Evolutionary conservation across 2,329 filamentous ascomycete genomes (phyloP).

Genomic region (Colletotrichum agaves): DNA sequence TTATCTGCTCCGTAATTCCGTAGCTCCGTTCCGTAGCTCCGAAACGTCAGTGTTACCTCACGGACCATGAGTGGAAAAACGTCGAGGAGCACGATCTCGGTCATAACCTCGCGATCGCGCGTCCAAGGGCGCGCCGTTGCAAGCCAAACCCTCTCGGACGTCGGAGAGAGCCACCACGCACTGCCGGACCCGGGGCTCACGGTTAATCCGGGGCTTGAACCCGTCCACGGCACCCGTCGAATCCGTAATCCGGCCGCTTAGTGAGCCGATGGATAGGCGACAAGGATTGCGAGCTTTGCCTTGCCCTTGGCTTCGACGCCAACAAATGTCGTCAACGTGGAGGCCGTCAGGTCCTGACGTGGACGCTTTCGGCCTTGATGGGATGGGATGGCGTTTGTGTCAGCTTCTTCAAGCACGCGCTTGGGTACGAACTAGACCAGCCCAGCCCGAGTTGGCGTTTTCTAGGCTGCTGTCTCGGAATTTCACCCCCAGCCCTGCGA

Average conservation of each 20-base stretch:
- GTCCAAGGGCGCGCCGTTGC: background rate
- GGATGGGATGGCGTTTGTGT: slow-evolving; percentile 5
- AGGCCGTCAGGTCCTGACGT: background rate
- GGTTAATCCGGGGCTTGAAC: background rate
- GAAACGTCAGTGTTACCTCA: background rate
- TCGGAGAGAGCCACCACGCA: background rate
- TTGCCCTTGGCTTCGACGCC: background rate
- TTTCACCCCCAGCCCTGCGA: slow-evolving; percentile 3
- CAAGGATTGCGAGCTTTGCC: background rate
- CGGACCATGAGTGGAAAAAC: background rate
- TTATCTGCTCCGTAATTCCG: slow-evolving; percentile 5
- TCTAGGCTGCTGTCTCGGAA: background rate
- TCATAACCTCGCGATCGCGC: background rate
- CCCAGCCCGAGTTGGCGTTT: background rate
- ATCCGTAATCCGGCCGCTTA: background rate
- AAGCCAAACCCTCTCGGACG: background rate
- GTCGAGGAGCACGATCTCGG: background rate
- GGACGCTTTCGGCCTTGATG: background rate
- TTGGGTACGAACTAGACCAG: slow-evolving; percentile 12
- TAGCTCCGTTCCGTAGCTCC: slow-evolving; percentile 15
- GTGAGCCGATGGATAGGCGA: slow-evolving; percentile 15
- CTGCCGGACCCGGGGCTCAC: background rate
- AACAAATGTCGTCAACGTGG: background rate
- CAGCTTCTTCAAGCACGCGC: background rate
- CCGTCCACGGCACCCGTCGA: background rate